Base-by-base conservation (phyloP, 345 rosid genomes). In the Brassica cretica region DNA sequence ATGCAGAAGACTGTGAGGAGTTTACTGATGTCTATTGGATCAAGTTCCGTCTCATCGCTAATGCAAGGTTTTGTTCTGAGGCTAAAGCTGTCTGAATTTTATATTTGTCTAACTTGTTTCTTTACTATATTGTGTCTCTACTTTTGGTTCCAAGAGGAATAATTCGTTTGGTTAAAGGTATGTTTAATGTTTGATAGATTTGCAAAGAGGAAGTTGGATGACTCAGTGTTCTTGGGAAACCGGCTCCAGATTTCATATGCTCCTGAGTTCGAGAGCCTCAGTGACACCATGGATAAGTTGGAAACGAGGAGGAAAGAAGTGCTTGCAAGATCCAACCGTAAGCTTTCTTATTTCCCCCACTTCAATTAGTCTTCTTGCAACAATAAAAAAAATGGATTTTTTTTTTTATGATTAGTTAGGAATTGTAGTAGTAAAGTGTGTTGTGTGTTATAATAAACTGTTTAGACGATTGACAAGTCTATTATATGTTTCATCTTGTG, bases 171-270 rank as follows among this genome's bases (percentile, higher is more conserved):
- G 2, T 35, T 49, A 8, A 63, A 12, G 44, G 32, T 56, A 19
- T 72, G 63, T 72, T 60, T 69, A n/a, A n/a, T 46, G 46, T 19
- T 14, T 24, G 51, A 64, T 77, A 93, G 99, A 86, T 93, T 91
- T 87, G 98, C 98, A 0, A 95, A 95, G 82, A 87, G 91, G 83
- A 95, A 90, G 77, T 73, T 95, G 87, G 99, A 95, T 59, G 97
- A 89, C 81, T 89, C 78, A 81, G 86, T 74, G 15, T 95, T 93
- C 83, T 78, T 93, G 70, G 96, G 97, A 72, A 90, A 95, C 60
- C 82, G 82, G 63, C 81, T 95, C 72, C 89, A 89, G 73, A 89
- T 95, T 70, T 84, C 89, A 0, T 91, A 91, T 88, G 98, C 97
- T 77, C 85, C 96, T 19, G 87, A 90, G 8, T 95, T 87, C 64